Percentiles rank a stretch among this genome's conserved stretches.
Conservation (phyloP, 305 asterid species). For the Plantago coronopus region DNA sequence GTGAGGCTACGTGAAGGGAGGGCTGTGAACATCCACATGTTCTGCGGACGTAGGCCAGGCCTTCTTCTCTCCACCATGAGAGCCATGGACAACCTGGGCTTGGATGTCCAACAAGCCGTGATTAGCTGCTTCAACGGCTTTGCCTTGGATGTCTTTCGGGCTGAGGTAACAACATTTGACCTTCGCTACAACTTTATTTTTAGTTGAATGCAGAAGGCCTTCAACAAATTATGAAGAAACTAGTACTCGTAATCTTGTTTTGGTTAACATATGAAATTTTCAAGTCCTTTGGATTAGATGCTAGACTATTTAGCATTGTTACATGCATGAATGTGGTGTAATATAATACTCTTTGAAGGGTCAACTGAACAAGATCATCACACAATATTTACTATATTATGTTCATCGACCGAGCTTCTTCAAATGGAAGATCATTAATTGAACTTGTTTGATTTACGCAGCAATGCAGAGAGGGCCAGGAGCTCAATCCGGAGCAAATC, state of each 20-base stretch:
- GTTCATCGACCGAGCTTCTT: background rate
- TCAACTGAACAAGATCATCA: background rate
- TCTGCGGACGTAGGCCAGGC: slow-evolving; percentile 65
- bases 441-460: slow-evolving; percentile 22
- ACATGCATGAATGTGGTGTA: background rate
- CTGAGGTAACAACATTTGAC: slow-evolving; percentile 48
- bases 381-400: background rate
- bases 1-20: slow-evolving; percentile 65
- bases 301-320: too few relatives aligned
- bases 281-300: too few relatives aligned
- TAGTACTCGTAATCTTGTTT: too few relatives aligned
- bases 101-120: slow-evolving; percentile 73
- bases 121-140: slow-evolving; percentile 82
- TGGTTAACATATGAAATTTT: too few relatives aligned
- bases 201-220: too few relatives aligned
- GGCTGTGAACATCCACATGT: slow-evolving; percentile 64
- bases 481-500: slow-evolving; percentile 73
- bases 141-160: slow-evolving; percentile 62
- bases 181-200: background rate
- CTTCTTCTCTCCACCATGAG: slow-evolving; percentile 58
- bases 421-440: background rate
- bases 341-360: too few relatives aligned
- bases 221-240: too few relatives aligned
- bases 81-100: slow-evolving; percentile 63
- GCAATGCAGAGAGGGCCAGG: slow-evolving; percentile 84